A percentile compares a stretch with the other conserved stretches of the same genome.
These are phyloP conservation scores for Naganishia vaughanmartiniae DNA, from an alignment of 768 basidiomycete genomes.

Conservation along the genomic window DNA sequence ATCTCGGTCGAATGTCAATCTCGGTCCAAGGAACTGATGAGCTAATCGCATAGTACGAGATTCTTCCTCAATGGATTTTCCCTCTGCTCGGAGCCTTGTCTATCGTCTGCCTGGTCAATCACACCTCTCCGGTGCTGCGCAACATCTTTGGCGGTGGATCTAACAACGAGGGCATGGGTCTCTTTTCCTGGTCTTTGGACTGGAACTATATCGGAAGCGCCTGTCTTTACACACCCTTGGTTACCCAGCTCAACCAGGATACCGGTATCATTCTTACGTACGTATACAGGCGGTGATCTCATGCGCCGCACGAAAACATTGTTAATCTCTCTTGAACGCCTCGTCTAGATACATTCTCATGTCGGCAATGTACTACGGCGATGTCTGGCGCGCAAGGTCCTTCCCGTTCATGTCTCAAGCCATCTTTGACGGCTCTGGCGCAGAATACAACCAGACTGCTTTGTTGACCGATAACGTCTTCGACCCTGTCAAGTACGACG, in stretches of 20 bases:
- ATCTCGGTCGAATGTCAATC: slow-evolving; percentile 12
- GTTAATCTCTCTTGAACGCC: too few relatives aligned
- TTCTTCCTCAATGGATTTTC: slow-evolving; percentile 55
- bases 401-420: slow-evolving; percentile 52
- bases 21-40: slow-evolving; percentile 43
- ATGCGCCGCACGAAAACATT: too few relatives aligned
- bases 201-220: slow-evolving; percentile 40
- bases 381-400: slow-evolving; percentile 44
- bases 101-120: slow-evolving; percentile 52
- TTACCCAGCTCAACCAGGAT: slow-evolving; percentile 40
- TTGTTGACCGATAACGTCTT: slow-evolving; percentile 56
- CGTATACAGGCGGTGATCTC: not conserved
- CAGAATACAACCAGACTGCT: slow-evolving; percentile 56
- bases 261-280: slow-evolving; percentile 29
- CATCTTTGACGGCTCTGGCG: slow-evolving; percentile 56
- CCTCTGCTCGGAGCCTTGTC: slow-evolving; percentile 43
- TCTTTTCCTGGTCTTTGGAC: slow-evolving; percentile 24
- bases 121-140: slow-evolving; percentile 45
- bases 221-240: slow-evolving; percentile 47
- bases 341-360: slow-evolving; percentile 37
- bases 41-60: slow-evolving; percentile 28
- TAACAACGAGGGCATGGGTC: slow-evolving; percentile 52
- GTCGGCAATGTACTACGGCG: slow-evolving; percentile 39
- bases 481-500: slow-evolving; percentile 56
- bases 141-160: slow-evolving; percentile 54